Evolutionary conservation across 768 basidiomycete genomes (phyloP).

Genomic region (Russula ochroleuca): DNA sequence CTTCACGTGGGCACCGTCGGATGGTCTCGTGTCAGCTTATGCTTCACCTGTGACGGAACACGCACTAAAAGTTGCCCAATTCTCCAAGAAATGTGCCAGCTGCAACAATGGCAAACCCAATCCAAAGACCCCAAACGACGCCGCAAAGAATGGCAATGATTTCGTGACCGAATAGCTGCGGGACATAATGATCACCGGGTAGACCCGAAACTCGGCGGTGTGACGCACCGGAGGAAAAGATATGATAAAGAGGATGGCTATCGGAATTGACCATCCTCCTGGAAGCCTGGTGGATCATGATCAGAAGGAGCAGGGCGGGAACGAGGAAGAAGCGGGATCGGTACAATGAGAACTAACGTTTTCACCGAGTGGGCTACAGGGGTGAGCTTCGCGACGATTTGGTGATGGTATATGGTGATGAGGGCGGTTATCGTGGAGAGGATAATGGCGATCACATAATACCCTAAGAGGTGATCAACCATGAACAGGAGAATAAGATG

Average conservation of each 20-base stretch:
- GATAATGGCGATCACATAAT: slow-evolving; percentile 33
- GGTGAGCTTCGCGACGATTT: slow-evolving; percentile 65
- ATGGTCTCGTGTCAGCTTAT: neutral
- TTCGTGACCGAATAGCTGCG: slow-evolving; percentile 87
- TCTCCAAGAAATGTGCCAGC: slow-evolving; percentile 84
- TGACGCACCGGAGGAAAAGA: slow-evolving; percentile 76
- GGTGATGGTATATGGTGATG: slow-evolving; percentile 43
- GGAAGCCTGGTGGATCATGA: slow-evolving; percentile 38
- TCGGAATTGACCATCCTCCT: slow-evolving; percentile 73
- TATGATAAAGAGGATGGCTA: slow-evolving; percentile 75
- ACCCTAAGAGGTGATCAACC: slow-evolving; percentile 30
- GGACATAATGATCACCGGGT: slow-evolving; percentile 9
- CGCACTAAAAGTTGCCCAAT: slow-evolving; percentile 83
- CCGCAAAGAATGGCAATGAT: slow-evolving; percentile 86
- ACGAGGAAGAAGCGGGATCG: slow-evolving; percentile 4
- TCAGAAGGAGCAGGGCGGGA: neutral
- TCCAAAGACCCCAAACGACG: slow-evolving; percentile 84
- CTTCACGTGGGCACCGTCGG: slow-evolving; percentile 35
- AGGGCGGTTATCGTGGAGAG: slow-evolving; percentile 38
- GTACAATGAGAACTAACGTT: slow-evolving; percentile 39
- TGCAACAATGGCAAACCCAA: slow-evolving; percentile 81
- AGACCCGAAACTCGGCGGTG: neutral
- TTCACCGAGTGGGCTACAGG: slow-evolving; percentile 65
- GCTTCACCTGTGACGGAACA: slow-evolving; percentile 12
- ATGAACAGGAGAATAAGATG: neutral